Evolutionary conservation across 768 basidiomycete species (phyloP).

Genomic region (Lenzites betulinus): DNA sequence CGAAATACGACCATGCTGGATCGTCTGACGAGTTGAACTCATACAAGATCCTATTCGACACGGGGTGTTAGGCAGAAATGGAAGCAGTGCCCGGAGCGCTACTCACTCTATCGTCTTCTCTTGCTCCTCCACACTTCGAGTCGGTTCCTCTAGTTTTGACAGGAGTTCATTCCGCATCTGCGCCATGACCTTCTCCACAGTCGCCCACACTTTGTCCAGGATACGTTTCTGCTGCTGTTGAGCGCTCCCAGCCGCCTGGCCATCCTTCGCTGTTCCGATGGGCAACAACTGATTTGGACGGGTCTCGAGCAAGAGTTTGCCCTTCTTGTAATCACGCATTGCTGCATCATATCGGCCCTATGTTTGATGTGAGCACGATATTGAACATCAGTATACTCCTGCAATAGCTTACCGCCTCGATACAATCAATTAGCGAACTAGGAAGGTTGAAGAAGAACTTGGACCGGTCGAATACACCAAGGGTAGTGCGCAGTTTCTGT

Average conservation of each 20-base stretch:
- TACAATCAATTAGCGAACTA: constrained; percentile 81
- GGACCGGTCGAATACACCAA: constrained; percentile 93
- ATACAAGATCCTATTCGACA: constrained; percentile 66
- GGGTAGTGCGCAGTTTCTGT: constrained; percentile 86
- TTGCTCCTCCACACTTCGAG: constrained; percentile 85
- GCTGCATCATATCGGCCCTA: constrained; percentile 96
- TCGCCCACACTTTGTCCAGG: constrained; percentile 94
- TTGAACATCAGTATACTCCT: too few relatives aligned
- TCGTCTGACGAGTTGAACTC: constrained; percentile 88
- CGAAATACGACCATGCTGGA: constrained; percentile 94
- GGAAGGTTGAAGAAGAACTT: constrained; percentile 99
- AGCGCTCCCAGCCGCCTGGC: constrained; percentile 45
- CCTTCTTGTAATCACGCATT: constrained; percentile 95
- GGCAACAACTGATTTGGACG: constrained; percentile 86
- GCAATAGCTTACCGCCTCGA: constrained; percentile 70
- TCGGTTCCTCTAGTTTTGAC: constrained; percentile 79
- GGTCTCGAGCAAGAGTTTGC: constrained; percentile 85
- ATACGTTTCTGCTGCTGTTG: constrained; percentile 88
- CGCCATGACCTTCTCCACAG: constrained; percentile 91
- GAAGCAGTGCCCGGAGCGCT: background rate
- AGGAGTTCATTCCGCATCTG: constrained; percentile 84
- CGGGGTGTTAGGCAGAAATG: background rate
- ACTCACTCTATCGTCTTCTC: constrained; percentile 95
- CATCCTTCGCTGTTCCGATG: constrained; percentile 62
- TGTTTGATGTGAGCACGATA: background rate